Base-by-base conservation (phyloP, 805 yeast species). In the Candida chilensis region DNA sequence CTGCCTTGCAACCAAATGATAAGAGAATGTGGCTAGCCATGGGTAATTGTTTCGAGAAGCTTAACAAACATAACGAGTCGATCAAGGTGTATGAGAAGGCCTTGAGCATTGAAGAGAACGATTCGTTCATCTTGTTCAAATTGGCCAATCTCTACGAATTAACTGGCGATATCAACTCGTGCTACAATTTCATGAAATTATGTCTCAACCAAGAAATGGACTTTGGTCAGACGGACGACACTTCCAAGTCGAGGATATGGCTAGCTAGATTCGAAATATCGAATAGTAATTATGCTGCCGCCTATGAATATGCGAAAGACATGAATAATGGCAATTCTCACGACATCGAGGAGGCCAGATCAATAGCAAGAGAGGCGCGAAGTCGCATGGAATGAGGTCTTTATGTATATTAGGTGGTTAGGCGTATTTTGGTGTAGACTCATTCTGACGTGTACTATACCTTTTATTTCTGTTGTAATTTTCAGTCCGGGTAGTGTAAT, bases 1-100 rank as follows among this genome's bases (percentile, higher is more conserved):
- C 95, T 31, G 71, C 87, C 9, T 61, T 92, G 40, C 87, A 83
- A 44, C 96, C 96, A 1, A 54, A 75, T 27, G 99, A 92, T 47
- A 78, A 81, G 44, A 63, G 98, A 40, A 87, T 90, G 85, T 92
- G 99, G 99, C 84, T 78, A 40, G 96, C 97, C 0, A 66, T 90
- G 26, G 97, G 88, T 0, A 78, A 79, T 42, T 86, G 96, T 52
- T 88, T 77, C 52, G 92, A 84, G 41, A 83, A 83, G 45, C 66
- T 87, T 21, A 74, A 73, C 16, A 79, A 84, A 36, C 54, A 59
- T 16, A 67, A 64, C 10, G 94, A 88, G 38, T 78, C 96, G 0
- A 69, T 87, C 16, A 81, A 78, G 46, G 78, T 92, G 11, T 88
- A 81, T 50, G 77, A 78, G 40, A 78, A 87, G 44, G 95, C 95